Percentiles rank a stretch among this genome's conserved stretches.
These are phyloP conservation scores for Fomes fomentarius DNA, from an alignment of 1,284 basidiomycete genomes.

Conservation along the genomic window DNA sequence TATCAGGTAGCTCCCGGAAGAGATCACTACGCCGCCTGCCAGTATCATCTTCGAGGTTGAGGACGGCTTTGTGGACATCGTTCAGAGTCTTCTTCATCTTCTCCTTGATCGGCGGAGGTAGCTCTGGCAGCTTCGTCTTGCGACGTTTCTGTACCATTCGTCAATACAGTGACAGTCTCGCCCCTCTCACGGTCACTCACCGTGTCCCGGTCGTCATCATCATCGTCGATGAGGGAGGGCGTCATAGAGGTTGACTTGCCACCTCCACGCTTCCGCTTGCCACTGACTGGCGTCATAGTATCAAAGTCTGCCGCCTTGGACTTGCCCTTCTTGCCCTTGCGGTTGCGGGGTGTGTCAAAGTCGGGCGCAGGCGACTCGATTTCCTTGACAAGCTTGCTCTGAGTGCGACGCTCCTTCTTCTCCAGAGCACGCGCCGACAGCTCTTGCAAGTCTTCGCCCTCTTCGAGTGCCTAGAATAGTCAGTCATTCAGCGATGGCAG, in stretches of 20 bases:
- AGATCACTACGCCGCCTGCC: constrained; percentile 83
- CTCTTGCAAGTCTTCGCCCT: constrained; percentile 86
- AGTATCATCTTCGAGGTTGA: constrained; percentile 71
- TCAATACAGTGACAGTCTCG: constrained; percentile 1
- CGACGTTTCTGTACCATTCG: constrained; percentile 69
- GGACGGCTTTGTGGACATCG: constrained; percentile 80
- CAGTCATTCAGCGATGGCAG: background rate
- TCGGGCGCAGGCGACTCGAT: constrained; percentile 60
- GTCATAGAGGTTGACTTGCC: constrained; percentile 78
- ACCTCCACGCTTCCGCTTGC: constrained; percentile 71
- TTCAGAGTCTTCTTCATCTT: constrained; percentile 87
- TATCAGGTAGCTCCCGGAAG: constrained; percentile 82
- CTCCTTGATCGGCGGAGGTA: constrained; percentile 61
- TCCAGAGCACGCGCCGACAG: constrained; percentile 64
- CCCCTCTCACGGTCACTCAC: constrained; percentile 42
- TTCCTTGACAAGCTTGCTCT: constrained; percentile 33
- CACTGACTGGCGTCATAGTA: constrained; percentile 41
- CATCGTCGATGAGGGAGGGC: constrained; percentile 73
- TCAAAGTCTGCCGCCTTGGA: constrained; percentile 57
- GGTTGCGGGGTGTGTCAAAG: constrained; percentile 50
- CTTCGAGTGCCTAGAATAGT: constrained; percentile 74
- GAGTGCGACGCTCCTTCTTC: constrained; percentile 60
- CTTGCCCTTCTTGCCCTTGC: constrained; percentile 69
- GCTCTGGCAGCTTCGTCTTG: constrained; percentile 65
- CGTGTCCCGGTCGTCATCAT: constrained; percentile 68